A percentile compares a stretch with the other conserved stretches of the same genome.
Evolutionary conservation across 2,329 filamentous ascomycete genomes (phyloP).

Genomic region (Chaetomiaceae sp.): DNA sequence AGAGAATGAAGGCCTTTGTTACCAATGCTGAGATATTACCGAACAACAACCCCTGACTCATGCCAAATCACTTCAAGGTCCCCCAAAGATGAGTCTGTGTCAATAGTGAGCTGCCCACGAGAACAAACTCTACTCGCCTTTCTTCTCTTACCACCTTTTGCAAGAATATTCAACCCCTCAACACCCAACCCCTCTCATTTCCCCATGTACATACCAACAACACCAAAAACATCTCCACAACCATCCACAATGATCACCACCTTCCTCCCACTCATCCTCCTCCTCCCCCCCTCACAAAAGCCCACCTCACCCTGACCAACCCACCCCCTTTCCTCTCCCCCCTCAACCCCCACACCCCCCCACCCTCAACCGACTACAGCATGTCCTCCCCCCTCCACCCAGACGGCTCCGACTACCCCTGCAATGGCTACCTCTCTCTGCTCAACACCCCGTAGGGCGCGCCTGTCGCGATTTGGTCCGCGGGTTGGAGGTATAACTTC

Average conservation of each 20-base stretch:
- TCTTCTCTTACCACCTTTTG: too few relatives aligned
- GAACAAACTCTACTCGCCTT: too few relatives aligned
- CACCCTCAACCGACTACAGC: constrained; percentile 58
- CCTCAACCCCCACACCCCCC: constrained; percentile 40
- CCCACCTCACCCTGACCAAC: constrained; percentile 51
- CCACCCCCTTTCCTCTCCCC: constrained; percentile 49
- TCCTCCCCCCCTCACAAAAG: constrained; percentile 37
- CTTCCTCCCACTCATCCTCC: constrained; percentile 27
- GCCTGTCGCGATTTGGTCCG: constrained; percentile 55
- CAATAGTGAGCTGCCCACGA: too few relatives aligned
- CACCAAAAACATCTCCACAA: too few relatives aligned
- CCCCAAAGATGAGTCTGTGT: too few relatives aligned
- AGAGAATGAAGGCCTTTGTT: too few relatives aligned
- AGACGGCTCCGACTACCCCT: constrained; percentile 65
- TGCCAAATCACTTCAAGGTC: too few relatives aligned
- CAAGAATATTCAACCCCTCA: too few relatives aligned
- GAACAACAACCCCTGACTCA: too few relatives aligned
- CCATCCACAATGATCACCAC: too few relatives aligned
- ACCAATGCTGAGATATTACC: too few relatives aligned
- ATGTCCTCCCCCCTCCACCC: constrained; percentile 62
- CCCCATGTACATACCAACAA: neutral
- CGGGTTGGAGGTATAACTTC: constrained; percentile 59
- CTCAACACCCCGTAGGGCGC: constrained; percentile 43
- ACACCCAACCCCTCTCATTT: neutral
- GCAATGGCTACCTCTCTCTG: constrained; percentile 58